These are phyloP conservation scores for Eucalyptus viminalis DNA, from an alignment of 345 rosid genomes.

Conservation along the genomic window DNA sequence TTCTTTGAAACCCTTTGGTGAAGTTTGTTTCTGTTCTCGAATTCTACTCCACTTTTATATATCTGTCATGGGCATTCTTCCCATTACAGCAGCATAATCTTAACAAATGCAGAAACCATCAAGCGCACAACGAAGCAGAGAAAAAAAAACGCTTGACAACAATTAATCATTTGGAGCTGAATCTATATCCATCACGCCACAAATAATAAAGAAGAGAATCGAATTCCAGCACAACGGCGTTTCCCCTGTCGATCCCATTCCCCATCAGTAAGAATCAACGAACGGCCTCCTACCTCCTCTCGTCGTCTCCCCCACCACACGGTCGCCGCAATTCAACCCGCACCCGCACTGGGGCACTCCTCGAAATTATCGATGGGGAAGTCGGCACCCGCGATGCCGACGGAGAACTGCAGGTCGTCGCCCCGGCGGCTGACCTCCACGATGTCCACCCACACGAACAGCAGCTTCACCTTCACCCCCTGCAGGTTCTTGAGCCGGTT, in stretches of 20 bases:
- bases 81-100: neutral
- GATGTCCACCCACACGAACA: conserved; percentile 48
- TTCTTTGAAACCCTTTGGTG: neutral
- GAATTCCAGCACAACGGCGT: neutral
- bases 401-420: conserved; percentile 42
- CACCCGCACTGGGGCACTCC: conserved; percentile 81
- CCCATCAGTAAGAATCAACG: conserved; percentile 25
- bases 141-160: neutral
- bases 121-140: neutral
- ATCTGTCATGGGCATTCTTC: neutral
- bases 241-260: neutral
- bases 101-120: neutral
- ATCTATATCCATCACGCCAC: neutral
- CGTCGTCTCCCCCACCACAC: neutral
- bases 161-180: neutral
- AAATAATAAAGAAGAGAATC: neutral
- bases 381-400: conserved; percentile 52
- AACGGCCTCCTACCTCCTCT: conserved; percentile 7
- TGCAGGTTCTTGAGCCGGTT: conserved; percentile 27
- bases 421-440: conserved; percentile 47
- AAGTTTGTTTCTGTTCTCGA: neutral
- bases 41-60: neutral
- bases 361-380: conserved; percentile 52
- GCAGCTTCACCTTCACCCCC: conserved; percentile 55
- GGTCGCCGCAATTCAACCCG: conserved; percentile 41